phyloP scores from a whole-genome alignment of 1,284 basidiomycete genomes.

The Ceratobasidium sp. region DNA sequence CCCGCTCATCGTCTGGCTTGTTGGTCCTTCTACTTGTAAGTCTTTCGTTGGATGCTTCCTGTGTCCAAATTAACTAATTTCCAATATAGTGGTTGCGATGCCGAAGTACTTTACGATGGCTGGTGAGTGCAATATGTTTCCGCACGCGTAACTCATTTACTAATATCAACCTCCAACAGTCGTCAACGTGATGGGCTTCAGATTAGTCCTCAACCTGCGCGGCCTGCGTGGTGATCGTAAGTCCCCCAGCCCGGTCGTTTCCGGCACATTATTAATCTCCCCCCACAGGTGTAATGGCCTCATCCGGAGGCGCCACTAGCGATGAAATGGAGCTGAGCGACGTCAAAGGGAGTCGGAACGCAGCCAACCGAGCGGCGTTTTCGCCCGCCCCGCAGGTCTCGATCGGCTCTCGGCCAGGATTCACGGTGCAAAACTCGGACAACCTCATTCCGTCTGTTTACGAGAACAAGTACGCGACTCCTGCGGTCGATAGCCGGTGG shows the following conservation, averaged over 20 bases:
- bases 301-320: conserved; percentile 25
- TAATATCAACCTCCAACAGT: conserved; percentile 10
- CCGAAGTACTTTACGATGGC: conserved; percentile 39
- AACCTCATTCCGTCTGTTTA: neutral
- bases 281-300: conserved; percentile 27
- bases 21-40: conserved; percentile 29
- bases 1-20: conserved; percentile 42
- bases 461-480: conserved; percentile 6
- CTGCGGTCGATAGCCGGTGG: conserved; percentile 28
- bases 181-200: conserved; percentile 44
- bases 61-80: neutral
- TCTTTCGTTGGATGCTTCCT: neutral
- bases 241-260: neutral
- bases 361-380: conserved; percentile 9
- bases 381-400: conserved; percentile 14
- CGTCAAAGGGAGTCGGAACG: conserved; percentile 25
- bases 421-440: conserved; percentile 12
- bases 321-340: conserved; percentile 36
- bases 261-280: neutral
- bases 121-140: neutral
- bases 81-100: conserved; percentile 38
- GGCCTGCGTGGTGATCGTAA: conserved; percentile 37
- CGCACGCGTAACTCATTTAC: neutral
- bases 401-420: conserved; percentile 10
- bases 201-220: conserved; percentile 43